Percentiles rank a stretch among this genome's conserved stretches.
phyloP scores from a whole-genome alignment of 495 filamentous ascomycete genomes.

The Hypoxylon subgilvum region DNA sequence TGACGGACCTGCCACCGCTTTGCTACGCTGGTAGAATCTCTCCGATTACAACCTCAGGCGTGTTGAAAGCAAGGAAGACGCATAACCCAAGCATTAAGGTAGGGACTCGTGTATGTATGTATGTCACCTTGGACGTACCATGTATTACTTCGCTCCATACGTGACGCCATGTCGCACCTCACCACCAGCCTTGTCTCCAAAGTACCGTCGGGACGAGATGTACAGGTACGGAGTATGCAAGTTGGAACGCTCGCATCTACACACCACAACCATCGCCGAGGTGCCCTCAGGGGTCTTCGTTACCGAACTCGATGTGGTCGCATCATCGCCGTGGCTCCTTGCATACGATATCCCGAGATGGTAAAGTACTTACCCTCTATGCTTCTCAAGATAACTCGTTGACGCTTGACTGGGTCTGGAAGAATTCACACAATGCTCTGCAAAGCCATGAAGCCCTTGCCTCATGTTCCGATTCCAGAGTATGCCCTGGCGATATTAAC shows the following conservation, averaged over 20 bases:
- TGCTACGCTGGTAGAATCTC: not conserved
- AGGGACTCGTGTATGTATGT: too few species aligned
- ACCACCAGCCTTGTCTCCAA: conserved; percentile 28
- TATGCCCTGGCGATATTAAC: conserved; percentile 13
- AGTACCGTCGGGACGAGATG: conserved; percentile 22
- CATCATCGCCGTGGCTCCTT: conserved; percentile 30
- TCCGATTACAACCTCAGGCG: conserved; percentile 12
- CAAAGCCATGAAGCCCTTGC: conserved; percentile 4
- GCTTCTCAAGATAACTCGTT: conserved; percentile 36
- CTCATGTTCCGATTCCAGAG: conserved; percentile 23
- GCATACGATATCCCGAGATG: conserved; percentile 36
- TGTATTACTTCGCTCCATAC: conserved; percentile 12
- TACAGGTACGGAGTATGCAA: conserved; percentile 34
- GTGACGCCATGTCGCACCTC: conserved; percentile 15
- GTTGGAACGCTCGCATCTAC: conserved; percentile 17
- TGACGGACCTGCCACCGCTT: conserved; percentile 8
- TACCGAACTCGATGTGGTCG: conserved; percentile 36
- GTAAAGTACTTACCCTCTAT: conserved; percentile 25
- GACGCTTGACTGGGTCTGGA: conserved; percentile 35
- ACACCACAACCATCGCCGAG: conserved; percentile 19
- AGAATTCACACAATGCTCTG: conserved; percentile 25
- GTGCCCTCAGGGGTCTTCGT: conserved; percentile 31
- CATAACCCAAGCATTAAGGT: too few species aligned
- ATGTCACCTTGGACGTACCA: too few species aligned
- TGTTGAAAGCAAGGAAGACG: conserved; percentile 7